Evolutionary conservation across 352 stramenopile species (phyloP), one percentile per base, ranked within the genome.

Genomic region (Thalassiosira sp.): DNA sequence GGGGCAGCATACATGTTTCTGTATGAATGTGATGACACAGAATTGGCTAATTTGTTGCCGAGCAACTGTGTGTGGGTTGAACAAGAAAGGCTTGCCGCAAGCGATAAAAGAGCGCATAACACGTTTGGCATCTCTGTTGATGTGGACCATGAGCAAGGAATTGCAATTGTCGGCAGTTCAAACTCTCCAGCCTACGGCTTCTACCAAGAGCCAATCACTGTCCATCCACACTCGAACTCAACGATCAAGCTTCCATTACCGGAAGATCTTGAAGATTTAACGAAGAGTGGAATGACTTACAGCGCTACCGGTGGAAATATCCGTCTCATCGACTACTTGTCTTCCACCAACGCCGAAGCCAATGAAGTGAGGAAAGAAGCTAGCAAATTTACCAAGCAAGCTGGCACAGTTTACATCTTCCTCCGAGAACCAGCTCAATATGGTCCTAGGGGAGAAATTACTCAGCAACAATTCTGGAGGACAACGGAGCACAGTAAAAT

Each of bases 61-160:
- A 84, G 76, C 43, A 84, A 85, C 42, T 97, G 94, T 56, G 81
- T 87, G 22, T 98, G 95, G 94, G 86, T 94, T 63, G 93, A 97
- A 63, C 88, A 98, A 69, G 81, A 93, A 59, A 88, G 94, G 8
- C 66, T 98, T 16, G 79, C 94, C 25, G 84, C 94, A 24, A 96
- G 91, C 43, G 95, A 98, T 80, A 97, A 96, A 75, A 89, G 94
- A 42, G 80, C 61, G 5, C 90, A 93, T 5, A 94, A 96, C 72
- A 28, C 82, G 0, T 97, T 98, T 60, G 95, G 95, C 0, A 92
- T 88, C 28, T 91, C 85, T 51, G 93, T 98, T 10, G 93, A 81
- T 15, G 82, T 98, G 0, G 91, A 97, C 42, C 88, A 97, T 45
- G 68, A 75, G 10, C 88, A 86, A 11, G 95, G 94, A 1, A 77